Conservation (phyloP, 139 green algal species). For the Chlamydomonas sphaeroides region DNA sequence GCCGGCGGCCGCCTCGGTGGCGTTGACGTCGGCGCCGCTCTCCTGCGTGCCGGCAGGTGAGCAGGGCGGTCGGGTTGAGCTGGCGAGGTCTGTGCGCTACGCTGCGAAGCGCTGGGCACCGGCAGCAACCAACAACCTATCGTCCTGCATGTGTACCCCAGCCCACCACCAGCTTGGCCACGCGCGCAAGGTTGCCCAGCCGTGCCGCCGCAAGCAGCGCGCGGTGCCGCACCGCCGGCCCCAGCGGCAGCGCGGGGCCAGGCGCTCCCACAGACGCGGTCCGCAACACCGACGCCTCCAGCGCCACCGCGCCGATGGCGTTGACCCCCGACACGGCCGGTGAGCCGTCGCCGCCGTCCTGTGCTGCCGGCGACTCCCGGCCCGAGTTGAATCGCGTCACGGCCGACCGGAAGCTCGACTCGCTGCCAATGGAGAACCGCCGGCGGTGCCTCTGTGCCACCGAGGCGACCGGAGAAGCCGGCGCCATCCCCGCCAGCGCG, state of each 20-base stretch:
- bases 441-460: constrained; percentile 9
- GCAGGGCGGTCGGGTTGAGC: background rate
- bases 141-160: too few relatives aligned
- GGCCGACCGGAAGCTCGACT: constrained; percentile 3
- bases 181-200: constrained; percentile 8
- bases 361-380: background rate
- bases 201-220: constrained; percentile 19
- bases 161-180: constrained; percentile 24
- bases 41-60: background rate
- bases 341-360: too few relatives aligned
- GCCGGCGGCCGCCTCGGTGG: background rate
- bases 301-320: too few relatives aligned
- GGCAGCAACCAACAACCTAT: background rate
- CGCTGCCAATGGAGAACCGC: constrained; percentile 36
- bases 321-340: too few relatives aligned
- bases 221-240: background rate
- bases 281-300: too few relatives aligned
- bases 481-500: too few relatives aligned
- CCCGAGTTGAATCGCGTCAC: background rate
- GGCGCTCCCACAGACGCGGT: too few relatives aligned
- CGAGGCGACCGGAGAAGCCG: background rate
- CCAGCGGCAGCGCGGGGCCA: background rate
- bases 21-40: constrained; percentile 28
- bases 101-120: too few relatives aligned
- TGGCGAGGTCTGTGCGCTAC: too few relatives aligned